Base-by-base conservation (phyloP, 371 early-diverging fungal species). In the Syncephalastrum monosporum region DNA sequence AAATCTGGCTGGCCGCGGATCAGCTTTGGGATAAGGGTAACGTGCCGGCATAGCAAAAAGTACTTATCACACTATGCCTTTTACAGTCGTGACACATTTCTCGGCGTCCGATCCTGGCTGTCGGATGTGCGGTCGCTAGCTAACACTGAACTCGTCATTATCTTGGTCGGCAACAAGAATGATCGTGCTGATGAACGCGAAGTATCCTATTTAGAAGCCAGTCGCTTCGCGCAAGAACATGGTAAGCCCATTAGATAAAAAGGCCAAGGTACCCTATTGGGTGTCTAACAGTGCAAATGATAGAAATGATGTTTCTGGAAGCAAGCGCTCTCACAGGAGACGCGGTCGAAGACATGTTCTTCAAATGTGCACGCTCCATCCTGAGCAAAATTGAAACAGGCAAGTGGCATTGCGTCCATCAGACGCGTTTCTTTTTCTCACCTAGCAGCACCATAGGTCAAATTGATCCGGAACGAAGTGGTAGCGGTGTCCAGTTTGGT, bases 141-240 rank as follows among this genome's bases (percentile, higher is more conserved):
- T n/a, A 88, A 82, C 63, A 86, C 82, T 23, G 82, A 84, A 56
- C 81, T 82, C 38, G 82, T 85, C 29, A 77, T 82, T 45, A 82
- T 89, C 42, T 51, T 90, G 47, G 85, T 91, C n/a, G 90, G 91
- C 0, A 88, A 90, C 61, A 91, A 91, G 55, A 74, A 69, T 33
- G 89, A 90, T 64, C 71, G 81, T 45, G 57, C 55, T 14, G 82
- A 81, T 27, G 79, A 84, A 55, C 74, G 86, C 8, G 79, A 82
- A 65, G 87, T 91, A 0, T 70, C 83, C 4, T 79, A 74, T 56
- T 70, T 87, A 48, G 87, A 87, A 67, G 91, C 84, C 27, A 81
- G 81, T 64, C 79, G 78, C 14, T 89, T 88, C 67, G 88, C 91
- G 25, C 82, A 83, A 43, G 78, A 82, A 50, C 79, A 90, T 55